Base-by-base conservation (phyloP, 495 filamentous ascomycete genomes). In the Penicillium manginii region DNA sequence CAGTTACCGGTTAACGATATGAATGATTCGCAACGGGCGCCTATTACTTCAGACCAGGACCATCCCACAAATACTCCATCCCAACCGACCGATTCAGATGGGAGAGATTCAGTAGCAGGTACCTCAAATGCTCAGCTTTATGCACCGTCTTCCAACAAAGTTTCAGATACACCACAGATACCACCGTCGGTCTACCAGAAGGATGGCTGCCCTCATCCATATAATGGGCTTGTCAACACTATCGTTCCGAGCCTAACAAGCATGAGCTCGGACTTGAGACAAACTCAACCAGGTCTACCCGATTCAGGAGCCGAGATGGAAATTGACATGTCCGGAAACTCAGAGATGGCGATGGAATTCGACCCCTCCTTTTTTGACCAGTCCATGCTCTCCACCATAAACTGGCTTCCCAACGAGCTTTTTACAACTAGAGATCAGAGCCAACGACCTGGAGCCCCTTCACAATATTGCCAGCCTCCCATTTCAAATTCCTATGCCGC, bases 391-490 rank as follows among this genome's bases (percentile, higher is more conserved):
- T 68, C 72, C 19, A 68, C 70, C 1, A 66, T 77, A 19, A 77
- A 79, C 48, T 79, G 76, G 76, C 61, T 76, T 10, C 66, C 74
- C 15, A 63, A 64, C 15, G 71, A 70, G 40, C 46, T 71, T 21
- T 59, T 69, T 15, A 26, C 62, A 33, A 7, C 62, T 10, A 50
- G 48, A 37, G 58, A 63, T 14, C 54, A 60, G 7, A 8, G 55
- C 29, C 60, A 64, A 18, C 26, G 58, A 3, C 45, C 58, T 10
- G 43, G 58, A 17, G 21, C 52, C 10, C 19, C 61, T 22, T 58
- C 60, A 4, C 67, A 66, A 40, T 63, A 57, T 17, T 50, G 63
- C n/a, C 68, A 69, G 33, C 21, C 59, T 18, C 26, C 50, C 0
- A 29, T 49, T 18, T 50, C 60, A 29, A 63, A 68, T 17, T 59